Base-by-base conservation (phyloP, 768 basidiomycete genomes). In the Hebeloma cylindrosporum region DNA sequence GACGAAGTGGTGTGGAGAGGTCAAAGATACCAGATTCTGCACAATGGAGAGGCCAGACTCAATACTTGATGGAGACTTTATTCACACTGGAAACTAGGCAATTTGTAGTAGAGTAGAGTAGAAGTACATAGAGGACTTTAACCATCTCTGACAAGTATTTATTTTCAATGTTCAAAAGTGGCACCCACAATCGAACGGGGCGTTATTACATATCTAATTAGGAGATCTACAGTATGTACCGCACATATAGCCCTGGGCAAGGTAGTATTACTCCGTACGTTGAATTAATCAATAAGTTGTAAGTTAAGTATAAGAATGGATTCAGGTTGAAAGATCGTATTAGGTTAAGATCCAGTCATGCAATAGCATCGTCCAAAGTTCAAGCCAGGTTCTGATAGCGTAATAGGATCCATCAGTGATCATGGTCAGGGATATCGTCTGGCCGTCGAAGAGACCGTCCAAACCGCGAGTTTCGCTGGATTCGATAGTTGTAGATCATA, bases 1-100 rank as follows among this genome's bases (percentile, higher is more conserved):
- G 74, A 82, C 60, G 80, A 82, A 45, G 90, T 99, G 23, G 71
- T 74, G 1, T 99, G 96, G 96, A 77, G 96, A 59, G 95, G 94
- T 0, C 74, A 68, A 58, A 75, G 63, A 51, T 99, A 97, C 65
- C 72, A 74, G 51, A 78, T 97, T 33, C 62, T 83, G 48, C 67
- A 66, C 26, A 86, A 91, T 54, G 93, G 94, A 34, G 84, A 85
- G 61, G 83, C 82, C 5, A 51, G 47, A 34, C 33, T 57, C 16
- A 43, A 40, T 35, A 26, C 31, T 29, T 21, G 27, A 41, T 16
- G 9, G 40, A 36, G 37, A 10, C 8, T 33, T 26, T 18, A 27
- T 18, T 16, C 9, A 11, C 29, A 37, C 23, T 37, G 8, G 16
- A n/a, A n/a, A n/a, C n/a, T n/a, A n/a, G n/a, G n/a, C n/a, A n/a